phyloP scores from a whole-genome alignment of 2,329 filamentous ascomycete genomes.

The Epichloe amarillans region DNA sequence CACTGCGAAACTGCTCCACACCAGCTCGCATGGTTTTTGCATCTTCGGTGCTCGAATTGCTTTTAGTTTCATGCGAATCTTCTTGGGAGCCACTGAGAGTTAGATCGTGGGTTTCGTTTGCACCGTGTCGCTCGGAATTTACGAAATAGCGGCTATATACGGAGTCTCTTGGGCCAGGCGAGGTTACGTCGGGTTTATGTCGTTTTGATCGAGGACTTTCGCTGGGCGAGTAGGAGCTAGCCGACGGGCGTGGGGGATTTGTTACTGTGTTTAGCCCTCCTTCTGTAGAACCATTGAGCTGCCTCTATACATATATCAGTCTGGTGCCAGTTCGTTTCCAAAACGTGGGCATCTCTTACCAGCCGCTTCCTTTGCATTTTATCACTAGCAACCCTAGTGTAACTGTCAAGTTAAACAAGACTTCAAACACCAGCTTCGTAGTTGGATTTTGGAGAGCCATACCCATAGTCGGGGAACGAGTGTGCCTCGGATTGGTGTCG shows the following conservation, averaged over 20 bases:
- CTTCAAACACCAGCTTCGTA: neutral
- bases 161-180: neutral
- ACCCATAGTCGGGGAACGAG: slow-evolving; percentile 31
- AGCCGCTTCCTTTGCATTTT: slow-evolving; percentile 12
- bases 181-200: neutral
- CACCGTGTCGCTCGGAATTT: neutral
- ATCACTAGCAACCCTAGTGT: slow-evolving; percentile 11
- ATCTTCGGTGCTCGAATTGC: neutral
- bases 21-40: neutral
- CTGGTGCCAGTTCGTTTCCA: neutral
- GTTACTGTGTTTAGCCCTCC: slow-evolving; percentile 7
- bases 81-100: neutral
- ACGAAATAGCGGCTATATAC: neutral
- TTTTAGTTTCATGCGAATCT: neutral
- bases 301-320: slow-evolving; percentile 2
- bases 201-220: slow-evolving; percentile 3
- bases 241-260: neutral
- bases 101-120: neutral
- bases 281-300: slow-evolving; percentile 1
- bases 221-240: neutral
- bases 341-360: slow-evolving; percentile 10
- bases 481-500: slow-evolving; percentile 23
- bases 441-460: slow-evolving; percentile 6
- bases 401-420: neutral
- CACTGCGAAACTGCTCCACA: neutral